A percentile compares a stretch with the other conserved stretches of the same genome.
These are phyloP conservation scores for Quercus lobata DNA, from an alignment of 331 rosid genomes.

Conservation along the genomic window DNA sequence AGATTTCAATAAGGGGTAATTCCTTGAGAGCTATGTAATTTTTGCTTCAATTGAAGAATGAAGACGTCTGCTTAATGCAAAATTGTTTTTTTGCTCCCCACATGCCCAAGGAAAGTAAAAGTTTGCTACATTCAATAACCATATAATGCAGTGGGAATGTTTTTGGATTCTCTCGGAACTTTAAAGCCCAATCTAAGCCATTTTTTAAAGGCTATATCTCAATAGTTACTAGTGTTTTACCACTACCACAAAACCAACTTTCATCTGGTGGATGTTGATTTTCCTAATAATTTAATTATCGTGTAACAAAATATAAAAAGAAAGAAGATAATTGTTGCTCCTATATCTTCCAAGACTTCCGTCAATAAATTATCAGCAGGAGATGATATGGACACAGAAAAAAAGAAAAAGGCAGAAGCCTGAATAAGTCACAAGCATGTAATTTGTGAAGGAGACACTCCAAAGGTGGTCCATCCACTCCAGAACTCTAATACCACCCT, in stretches of 20 bases:
- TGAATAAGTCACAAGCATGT: too few relatives aligned
- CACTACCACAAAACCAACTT: background rate
- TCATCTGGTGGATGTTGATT: background rate
- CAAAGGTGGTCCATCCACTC: too few relatives aligned
- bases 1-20: slow-evolving; percentile 17
- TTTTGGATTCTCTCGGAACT: slow-evolving; percentile 15
- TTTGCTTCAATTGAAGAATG: slow-evolving; percentile 18
- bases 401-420: too few relatives aligned
- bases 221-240: background rate
- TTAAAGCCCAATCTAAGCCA: background rate
- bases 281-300: background rate
- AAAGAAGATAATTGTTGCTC: background rate
- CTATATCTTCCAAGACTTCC: background rate
- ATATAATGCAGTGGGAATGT: slow-evolving; percentile 12
- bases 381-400: background rate
- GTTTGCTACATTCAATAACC: background rate
- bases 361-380: background rate
- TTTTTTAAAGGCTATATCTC: background rate
- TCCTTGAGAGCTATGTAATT: slow-evolving; percentile 10
- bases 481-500: too few relatives aligned
- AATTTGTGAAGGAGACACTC: too few relatives aligned
- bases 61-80: background rate
- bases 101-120: background rate
- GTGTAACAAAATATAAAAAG: background rate
- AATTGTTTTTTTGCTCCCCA: slow-evolving; percentile 5